Percentiles rank a stretch among this genome's conserved stretches.
Evolutionary conservation across 805 yeast species (phyloP).

Genomic region (Saccharomycopsis synnaedendra): DNA sequence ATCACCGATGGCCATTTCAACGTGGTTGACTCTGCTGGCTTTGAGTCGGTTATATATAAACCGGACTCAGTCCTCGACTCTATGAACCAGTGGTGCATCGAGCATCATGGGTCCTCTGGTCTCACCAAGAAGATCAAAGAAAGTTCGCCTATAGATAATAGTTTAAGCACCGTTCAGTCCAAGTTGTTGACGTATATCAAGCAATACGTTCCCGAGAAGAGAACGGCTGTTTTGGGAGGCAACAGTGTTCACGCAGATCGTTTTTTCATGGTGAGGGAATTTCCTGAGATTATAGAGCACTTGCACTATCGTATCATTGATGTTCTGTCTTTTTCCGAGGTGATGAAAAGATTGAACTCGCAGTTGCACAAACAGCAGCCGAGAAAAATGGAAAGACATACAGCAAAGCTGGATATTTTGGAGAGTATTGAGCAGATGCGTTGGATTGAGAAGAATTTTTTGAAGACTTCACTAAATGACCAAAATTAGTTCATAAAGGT

Average conservation of each 20-base stretch:
- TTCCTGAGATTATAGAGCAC: constrained; percentile 59
- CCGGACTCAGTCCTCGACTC: constrained; percentile 46
- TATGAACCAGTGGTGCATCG: constrained; percentile 85
- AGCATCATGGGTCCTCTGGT: constrained; percentile 71
- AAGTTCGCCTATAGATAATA: constrained; percentile 28
- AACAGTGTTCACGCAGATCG: constrained; percentile 89
- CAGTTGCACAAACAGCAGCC: constrained; percentile 45
- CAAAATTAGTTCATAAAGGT: no score
- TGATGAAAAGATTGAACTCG: constrained; percentile 70
- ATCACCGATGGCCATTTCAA: constrained; percentile 78
- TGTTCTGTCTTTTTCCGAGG: constrained; percentile 78
- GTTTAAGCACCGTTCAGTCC: constrained; percentile 47
- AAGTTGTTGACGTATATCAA: constrained; percentile 55
- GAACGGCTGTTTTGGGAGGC: constrained; percentile 74
- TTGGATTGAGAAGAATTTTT: constrained; percentile 65
- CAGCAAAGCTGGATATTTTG: constrained; percentile 79
- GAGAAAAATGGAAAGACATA: constrained; percentile 58
- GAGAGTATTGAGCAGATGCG: constrained; percentile 79
- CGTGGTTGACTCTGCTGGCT: constrained; percentile 58
- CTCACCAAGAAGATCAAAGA: constrained; percentile 58
- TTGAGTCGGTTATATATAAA: constrained; percentile 70
- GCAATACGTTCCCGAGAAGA: constrained; percentile 37
- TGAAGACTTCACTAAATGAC: constrained; percentile 20
- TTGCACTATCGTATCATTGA: constrained; percentile 76
- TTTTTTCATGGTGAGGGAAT: constrained; percentile 69